A percentile compares a stretch with the other conserved stretches of the same genome.
These are phyloP conservation scores for Suhomyces yuchorum DNA, from an alignment of 1,139 yeast species.

Conservation along the genomic window DNA sequence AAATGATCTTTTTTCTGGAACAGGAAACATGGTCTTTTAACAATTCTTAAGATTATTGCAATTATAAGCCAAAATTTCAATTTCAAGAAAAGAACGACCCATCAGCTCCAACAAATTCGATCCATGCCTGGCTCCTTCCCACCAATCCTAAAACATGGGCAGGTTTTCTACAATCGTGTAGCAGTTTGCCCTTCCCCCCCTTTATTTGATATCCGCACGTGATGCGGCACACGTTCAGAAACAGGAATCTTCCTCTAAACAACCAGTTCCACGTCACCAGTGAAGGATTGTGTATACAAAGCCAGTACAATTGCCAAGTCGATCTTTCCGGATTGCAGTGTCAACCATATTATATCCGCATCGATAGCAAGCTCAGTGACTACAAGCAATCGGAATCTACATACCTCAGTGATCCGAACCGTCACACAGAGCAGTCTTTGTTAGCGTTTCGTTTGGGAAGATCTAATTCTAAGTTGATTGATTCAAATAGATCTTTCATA, in stretches of 20 bases:
- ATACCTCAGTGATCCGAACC: not conserved
- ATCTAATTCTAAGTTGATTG: not conserved
- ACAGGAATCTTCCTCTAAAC: not conserved
- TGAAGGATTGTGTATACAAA: not conserved
- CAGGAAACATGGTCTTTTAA: too few species aligned
- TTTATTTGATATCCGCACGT: not conserved
- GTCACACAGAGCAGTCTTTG: not conserved
- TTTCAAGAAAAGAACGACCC: too few species aligned
- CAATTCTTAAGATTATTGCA: too few species aligned
- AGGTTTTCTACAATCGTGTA: too few species aligned
- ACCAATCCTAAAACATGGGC: too few species aligned
- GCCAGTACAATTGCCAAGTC: not conserved
- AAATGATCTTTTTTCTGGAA: too few species aligned
- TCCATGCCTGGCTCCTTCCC: too few species aligned
- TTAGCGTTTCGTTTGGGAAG: not conserved
- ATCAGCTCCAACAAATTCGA: too few species aligned
- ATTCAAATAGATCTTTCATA: too few species aligned
- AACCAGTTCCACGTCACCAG: slow-evolving; percentile 3
- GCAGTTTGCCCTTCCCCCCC: too few species aligned
- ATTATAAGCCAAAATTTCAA: too few species aligned
- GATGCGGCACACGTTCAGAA: not conserved
- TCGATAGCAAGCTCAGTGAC: not conserved
- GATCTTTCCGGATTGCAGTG: not conserved
- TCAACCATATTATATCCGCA: not conserved
- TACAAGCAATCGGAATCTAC: not conserved